A percentile compares a stretch with the other conserved stretches of the same genome.
These are phyloP conservation scores for Didymellaceae sp. DNA, from an alignment of 2,329 filamentous ascomycete species.

Conservation along the genomic window DNA sequence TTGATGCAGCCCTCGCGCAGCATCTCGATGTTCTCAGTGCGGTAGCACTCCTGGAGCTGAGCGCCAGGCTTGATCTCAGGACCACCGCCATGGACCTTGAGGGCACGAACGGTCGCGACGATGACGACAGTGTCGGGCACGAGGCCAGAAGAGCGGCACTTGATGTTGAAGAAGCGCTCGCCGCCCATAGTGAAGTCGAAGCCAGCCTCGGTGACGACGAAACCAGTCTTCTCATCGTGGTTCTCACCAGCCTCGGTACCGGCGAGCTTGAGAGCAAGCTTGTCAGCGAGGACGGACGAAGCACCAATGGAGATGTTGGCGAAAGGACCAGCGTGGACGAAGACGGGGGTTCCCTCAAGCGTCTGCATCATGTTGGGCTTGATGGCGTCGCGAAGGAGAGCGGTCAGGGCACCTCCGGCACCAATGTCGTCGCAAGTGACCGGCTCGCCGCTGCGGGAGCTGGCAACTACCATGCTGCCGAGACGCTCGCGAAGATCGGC, in stretches of 20 bases:
- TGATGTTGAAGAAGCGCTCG: conserved; percentile 99
- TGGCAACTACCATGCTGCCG: conserved; percentile 93
- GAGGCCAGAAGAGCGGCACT: conserved; percentile 93
- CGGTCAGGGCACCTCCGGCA: conserved; percentile 87
- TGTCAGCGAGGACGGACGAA: conserved; percentile 93
- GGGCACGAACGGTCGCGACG: conserved; percentile 90
- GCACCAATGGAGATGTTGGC: conserved; percentile 98
- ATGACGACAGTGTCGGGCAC: conserved; percentile 93
- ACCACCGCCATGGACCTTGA: conserved; percentile 96
- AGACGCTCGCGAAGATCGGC: conserved; percentile 90
- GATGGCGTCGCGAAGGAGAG: conserved; percentile 96
- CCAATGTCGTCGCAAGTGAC: conserved; percentile 97
- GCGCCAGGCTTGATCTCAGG: conserved; percentile 91
- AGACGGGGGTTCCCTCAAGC: conserved; percentile 93
- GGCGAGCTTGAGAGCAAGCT: conserved; percentile 92
- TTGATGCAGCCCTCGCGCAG: conserved; percentile 91
- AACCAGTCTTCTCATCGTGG: conserved; percentile 80
- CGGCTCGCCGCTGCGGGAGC: conserved; percentile 82
- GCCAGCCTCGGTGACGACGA: conserved; percentile 94
- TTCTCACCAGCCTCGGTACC: conserved; percentile 94
- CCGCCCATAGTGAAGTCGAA: conserved; percentile 99
- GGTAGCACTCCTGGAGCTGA: conserved; percentile 85
- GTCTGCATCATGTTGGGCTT: conserved; percentile 99
- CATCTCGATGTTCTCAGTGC: conserved; percentile 90
- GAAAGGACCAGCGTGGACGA: conserved; percentile 96